Conservation (phyloP, 2,329 filamentous ascomycete species). For the Cladosporium halotolerans region DNA sequence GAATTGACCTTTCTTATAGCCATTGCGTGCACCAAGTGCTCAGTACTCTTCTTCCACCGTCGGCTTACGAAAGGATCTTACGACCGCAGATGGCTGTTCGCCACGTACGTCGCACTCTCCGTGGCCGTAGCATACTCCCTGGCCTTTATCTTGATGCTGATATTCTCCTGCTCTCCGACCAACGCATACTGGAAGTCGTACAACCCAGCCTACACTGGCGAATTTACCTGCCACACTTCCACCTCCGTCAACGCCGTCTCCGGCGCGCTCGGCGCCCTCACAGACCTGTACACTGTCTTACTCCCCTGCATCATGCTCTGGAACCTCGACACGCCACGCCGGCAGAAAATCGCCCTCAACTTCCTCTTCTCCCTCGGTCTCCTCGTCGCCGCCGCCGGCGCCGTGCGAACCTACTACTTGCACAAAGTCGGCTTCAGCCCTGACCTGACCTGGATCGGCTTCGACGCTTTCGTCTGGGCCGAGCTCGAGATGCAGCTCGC, state of each 20-base stretch:
- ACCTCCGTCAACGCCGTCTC: constrained; percentile 23
- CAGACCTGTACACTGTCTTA: constrained; percentile 19
- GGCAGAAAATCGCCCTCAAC: constrained; percentile 33
- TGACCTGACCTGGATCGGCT: constrained; percentile 21
- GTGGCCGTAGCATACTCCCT: constrained; percentile 14
- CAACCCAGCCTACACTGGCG: constrained; percentile 12
- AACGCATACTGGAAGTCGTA: constrained; percentile 19
- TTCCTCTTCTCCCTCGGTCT: constrained; percentile 22
- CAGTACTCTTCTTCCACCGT: constrained; percentile 24
- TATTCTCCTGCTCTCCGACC: constrained; percentile 16
- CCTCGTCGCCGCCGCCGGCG: constrained; percentile 27
- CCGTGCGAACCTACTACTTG: constrained; percentile 30
- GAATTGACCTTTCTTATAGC: constrained; percentile 18
- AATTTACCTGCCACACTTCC: constrained; percentile 26
- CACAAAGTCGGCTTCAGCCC: constrained; percentile 15
- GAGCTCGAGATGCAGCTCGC: constrained; percentile 24
- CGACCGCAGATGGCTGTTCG: constrained; percentile 14
- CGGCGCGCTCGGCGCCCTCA: constrained; percentile 17
- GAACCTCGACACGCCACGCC: constrained; percentile 37
- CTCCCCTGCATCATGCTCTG: constrained; percentile 35
- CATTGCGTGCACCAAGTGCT: constrained; percentile 19
- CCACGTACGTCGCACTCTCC: constrained; percentile 13
- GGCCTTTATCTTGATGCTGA: constrained; percentile 14
- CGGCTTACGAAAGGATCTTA: constrained; percentile 24
- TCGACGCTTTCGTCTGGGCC: constrained; percentile 23